Conservation (phyloP, 2,329 filamentous ascomycete genomes). For the Colletotrichum camelliae region DNA sequence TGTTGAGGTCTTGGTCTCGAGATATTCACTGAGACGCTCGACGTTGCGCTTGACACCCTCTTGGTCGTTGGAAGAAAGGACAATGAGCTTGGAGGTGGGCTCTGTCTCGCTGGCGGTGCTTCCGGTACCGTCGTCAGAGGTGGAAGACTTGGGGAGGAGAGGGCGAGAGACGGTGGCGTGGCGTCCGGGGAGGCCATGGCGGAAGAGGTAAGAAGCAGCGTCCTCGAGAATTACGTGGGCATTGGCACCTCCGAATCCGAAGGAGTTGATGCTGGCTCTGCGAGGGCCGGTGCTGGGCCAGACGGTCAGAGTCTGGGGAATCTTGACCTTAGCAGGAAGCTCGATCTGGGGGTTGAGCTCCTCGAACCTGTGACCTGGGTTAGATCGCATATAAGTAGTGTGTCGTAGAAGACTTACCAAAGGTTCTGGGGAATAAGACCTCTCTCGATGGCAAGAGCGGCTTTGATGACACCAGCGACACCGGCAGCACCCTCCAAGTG, state of each 20-base stretch:
- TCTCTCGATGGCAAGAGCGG: conserved; percentile 52
- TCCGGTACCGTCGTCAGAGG: background rate
- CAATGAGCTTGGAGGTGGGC: conserved; percentile 40
- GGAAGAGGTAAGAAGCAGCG: conserved; percentile 11
- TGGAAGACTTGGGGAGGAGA: background rate
- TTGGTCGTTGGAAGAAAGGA: conserved; percentile 44
- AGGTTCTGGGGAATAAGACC: conserved; percentile 55
- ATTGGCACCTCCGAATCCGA: conserved; percentile 52
- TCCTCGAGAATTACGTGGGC: conserved; percentile 45
- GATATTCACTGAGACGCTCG: conserved; percentile 39
- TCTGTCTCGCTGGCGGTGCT: background rate
- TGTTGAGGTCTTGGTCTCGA: conserved; percentile 42
- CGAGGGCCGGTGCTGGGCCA: conserved; percentile 10
- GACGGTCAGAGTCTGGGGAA: background rate
- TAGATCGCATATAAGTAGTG: background rate
- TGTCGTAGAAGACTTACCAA: background rate
- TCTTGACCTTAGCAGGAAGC: conserved; percentile 22
- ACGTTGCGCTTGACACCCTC: conserved; percentile 39
- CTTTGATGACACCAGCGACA: conserved; percentile 58
- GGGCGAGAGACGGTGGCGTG: background rate
- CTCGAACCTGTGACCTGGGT: conserved; percentile 16
- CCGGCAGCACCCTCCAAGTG: conserved; percentile 59
- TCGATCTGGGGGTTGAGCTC: conserved; percentile 28
- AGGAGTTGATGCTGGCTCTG: conserved; percentile 42
- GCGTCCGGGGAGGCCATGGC: conserved; percentile 7